Evolutionary conservation across 31 red algal genomes (phyloP), one percentile per base, ranked within the genome.

Genomic region (Bonnemaisonia californica): DNA sequence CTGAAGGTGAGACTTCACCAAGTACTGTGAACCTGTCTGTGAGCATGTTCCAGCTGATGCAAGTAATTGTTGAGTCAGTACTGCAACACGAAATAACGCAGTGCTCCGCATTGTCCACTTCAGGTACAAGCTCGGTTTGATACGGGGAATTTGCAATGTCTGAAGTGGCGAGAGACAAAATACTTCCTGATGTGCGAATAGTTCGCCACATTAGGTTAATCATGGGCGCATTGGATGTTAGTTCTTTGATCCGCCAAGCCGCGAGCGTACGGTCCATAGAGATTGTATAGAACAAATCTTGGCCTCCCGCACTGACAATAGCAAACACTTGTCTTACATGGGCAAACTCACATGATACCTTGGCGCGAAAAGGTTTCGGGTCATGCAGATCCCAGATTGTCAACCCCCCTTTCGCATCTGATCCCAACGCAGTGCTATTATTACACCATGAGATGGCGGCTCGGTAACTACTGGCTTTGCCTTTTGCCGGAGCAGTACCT

Each of bases 201-300:
- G 64, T 61, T 51, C 80, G 64, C 38, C 33, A 83, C 21, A 70
- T 73, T 9, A 73, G 51, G 23, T 33, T 45, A 51, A 51, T 16
- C 16, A 31, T 34, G 19, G 56, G 31, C 54, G 30, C 19, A 32
- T 34, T 32, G 19, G 45, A 34, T 26, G 48, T 35, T 1, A 63
- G 22, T 12, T 31, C 16, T 1, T 32, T 31, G 5, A 83, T 41
- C 32, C 42, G 40, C 80, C 80, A 83, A 28, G 54, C 34, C 33
- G 80, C 65, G 32, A 83, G 34, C 22, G 80, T 60, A 2, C 67
- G 65, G 41, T 83, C 80, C 80, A 83, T 83, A 1, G 78, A 81
- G 45, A 69, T 81, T 11, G 78, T 69, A 51, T 16, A 51, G 42
- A 34, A 66, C 28, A 81, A 30, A 47, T 11, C 27, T 1, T 69